phyloP scores from a whole-genome alignment of 192 early-diverging fungal genomes.

The Umbelopsis sp. region DNA sequence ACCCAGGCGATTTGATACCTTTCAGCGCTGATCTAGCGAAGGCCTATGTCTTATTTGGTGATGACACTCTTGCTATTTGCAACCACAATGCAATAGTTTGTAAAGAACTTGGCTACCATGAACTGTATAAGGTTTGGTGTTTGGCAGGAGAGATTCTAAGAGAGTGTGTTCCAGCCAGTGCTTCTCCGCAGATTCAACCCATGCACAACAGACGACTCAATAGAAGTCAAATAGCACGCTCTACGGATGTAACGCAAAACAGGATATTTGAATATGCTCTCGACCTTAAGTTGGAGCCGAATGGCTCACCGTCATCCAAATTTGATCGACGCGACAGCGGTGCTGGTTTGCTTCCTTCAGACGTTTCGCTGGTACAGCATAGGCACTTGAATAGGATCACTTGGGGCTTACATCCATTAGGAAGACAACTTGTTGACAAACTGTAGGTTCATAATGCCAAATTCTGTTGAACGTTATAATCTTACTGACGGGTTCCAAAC shows the following conservation, averaged over 20 bases:
- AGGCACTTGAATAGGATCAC: slow-evolving; percentile 43
- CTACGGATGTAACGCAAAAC: slow-evolving; percentile 7
- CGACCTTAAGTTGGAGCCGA: background rate
- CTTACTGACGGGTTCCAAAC: background rate
- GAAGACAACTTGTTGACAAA: slow-evolving; percentile 49
- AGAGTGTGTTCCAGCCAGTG: slow-evolving; percentile 45
- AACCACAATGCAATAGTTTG: slow-evolving; percentile 61
- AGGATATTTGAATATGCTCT: background rate
- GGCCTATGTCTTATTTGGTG: slow-evolving; percentile 58
- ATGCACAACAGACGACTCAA: slow-evolving; percentile 23
- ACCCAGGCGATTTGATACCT: slow-evolving; percentile 60
- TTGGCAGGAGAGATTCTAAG: slow-evolving; percentile 61
- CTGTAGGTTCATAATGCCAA: slow-evolving; percentile 46
- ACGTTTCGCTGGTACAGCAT: slow-evolving; percentile 26
- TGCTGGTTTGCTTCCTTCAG: slow-evolving; percentile 34
- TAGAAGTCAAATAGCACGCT: background rate
- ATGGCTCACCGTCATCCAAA: background rate
- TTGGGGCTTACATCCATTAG: slow-evolving; percentile 67
- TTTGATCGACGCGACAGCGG: slow-evolving; percentile 45
- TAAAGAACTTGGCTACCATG: slow-evolving; percentile 45
- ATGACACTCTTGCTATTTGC: slow-evolving; percentile 62
- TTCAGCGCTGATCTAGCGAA: slow-evolving; percentile 58
- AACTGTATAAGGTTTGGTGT: slow-evolving; percentile 68
- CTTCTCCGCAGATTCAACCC: slow-evolving; percentile 29
- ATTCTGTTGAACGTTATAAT: background rate